Conservation (phyloP, 176 grass and related monocot species). For the Tillandsia fasciculata region DNA sequence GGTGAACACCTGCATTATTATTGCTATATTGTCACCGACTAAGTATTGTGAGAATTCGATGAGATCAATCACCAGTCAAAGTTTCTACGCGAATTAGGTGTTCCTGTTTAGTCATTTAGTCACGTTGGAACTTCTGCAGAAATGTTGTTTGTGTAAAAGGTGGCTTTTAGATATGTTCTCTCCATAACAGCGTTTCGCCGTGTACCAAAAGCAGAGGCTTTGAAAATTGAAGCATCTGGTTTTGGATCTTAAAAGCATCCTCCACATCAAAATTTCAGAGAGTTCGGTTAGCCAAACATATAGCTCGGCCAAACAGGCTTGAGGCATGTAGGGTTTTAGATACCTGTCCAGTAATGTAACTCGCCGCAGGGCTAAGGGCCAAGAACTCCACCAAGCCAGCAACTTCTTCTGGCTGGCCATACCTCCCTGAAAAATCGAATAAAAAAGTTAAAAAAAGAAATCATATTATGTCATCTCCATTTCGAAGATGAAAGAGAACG, state of each 20-base stretch:
- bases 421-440: constrained; percentile 46
- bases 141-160: too few relatives aligned
- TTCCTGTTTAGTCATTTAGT: too few relatives aligned
- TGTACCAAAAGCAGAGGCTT: too few relatives aligned
- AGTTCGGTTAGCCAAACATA: too few relatives aligned
- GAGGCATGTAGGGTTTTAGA: neutral
- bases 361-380: constrained; percentile 44
- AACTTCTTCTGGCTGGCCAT: constrained; percentile 75
- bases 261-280: too few relatives aligned
- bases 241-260: too few relatives aligned
- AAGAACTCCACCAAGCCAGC: constrained; percentile 69
- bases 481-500: constrained; percentile 7
- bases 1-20: constrained; percentile 45
- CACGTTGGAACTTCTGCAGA: too few relatives aligned
- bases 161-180: too few relatives aligned
- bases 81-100: too few relatives aligned
- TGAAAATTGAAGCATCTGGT: too few relatives aligned
- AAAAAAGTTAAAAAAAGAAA: neutral
- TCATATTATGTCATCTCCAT: constrained; percentile 2
- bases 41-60: neutral
- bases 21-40: neutral
- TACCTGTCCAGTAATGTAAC: constrained; percentile 81
- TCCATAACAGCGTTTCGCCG: too few relatives aligned
- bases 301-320: too few relatives aligned
- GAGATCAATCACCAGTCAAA: neutral